Evolutionary conservation across 805 yeast genomes (phyloP), one percentile per base, ranked within the genome.

Genomic region (Metschnikowia gelsemii): DNA sequence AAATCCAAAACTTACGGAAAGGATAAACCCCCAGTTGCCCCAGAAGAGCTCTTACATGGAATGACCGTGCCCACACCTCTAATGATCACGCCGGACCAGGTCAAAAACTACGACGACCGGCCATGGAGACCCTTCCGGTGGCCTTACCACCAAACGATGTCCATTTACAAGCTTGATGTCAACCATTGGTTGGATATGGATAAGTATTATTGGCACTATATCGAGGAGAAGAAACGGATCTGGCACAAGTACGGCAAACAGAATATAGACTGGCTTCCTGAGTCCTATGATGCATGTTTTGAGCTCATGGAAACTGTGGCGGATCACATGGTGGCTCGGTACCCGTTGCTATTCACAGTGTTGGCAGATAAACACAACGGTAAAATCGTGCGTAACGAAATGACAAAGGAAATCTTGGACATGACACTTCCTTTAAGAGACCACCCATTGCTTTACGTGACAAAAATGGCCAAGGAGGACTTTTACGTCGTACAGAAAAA

Each of bases 181-280:
- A 82, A 82, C 59, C 84, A 83, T 62, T 83, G 89, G 89, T 62
- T 83, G 49, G 88, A 83, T 54, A 83, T 83, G 88, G 89, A 83
- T 59, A 82, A 81, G 58, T 83, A 80, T 61, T 83, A 82, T 55
- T 69, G 79, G 59, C 81, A 79, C 48, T 83, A 83, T 52, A 73
- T 82, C 42, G 68, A 75, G 46, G 87, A 83, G 55, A 82, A 81
- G 60, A 61, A 73, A 54, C 64, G 85, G 43, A 75, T 83, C 33
- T 72, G 73, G 58, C 74, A 72, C 52, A 62, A 71, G 35, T 79
- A 79, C 53, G 87, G 86, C 7, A 70, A 72, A 36, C 76, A 78
- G 38, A 80, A 81, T 54, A 70, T 80, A 49, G 87, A 76, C 50
- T 78, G 82, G 79, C 65, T 80, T 23, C 86, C 87, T 4, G 87